Evolutionary conservation across 495 filamentous ascomycete species (phyloP), one percentile per base, ranked within the genome.

Genomic region (Penicillium coprophilum): DNA sequence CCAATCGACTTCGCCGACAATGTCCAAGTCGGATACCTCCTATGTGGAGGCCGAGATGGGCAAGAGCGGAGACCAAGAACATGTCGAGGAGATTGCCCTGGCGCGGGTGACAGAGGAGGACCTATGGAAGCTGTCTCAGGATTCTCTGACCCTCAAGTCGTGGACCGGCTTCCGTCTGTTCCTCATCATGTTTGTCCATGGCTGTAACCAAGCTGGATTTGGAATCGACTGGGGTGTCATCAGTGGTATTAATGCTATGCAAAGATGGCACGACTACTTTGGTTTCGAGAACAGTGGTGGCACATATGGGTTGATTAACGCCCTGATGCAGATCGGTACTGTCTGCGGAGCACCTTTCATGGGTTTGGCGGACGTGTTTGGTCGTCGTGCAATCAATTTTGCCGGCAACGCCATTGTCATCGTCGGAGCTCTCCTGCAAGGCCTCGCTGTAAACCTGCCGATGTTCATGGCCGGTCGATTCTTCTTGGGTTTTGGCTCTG

Each of bases 191-290:
- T 68, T 76, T 40, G 64, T 77, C 11, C 67, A 71, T 49, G 71
- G 72, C 31, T 77, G 72, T 48, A 71, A 75, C 48, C 69, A 71
- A 52, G 74, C 75, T 20, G 72, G 74, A 13, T 77, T 66, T 58
- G 72, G 72, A 38, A 66, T 77, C 23, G 75, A 77, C 53, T 77
- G 75, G 75, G 68, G 65, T 6, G 71, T 75, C 12, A 77, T 77
- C 38, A 55, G 70, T 44, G 72, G 74, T 13, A 71, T 74, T 50
- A 71, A 75, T 45, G 49, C 68, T 9, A 50, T 65, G 31, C 5
- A 53, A 4, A 28, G 62, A 50, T 76, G 72, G 72, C 72, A 75
- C 40, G 34, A 50, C 1, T 73, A 71, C 44, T 65, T 75, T 28
- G 59, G 59, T 5, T 70, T 77, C 45, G 61, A 40, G 2, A 66